Percentiles rank a stretch among this genome's conserved stretches.
These are phyloP conservation scores for Candida xyloterini DNA, from an alignment of 805 yeast species.

Conservation along the genomic window DNA sequence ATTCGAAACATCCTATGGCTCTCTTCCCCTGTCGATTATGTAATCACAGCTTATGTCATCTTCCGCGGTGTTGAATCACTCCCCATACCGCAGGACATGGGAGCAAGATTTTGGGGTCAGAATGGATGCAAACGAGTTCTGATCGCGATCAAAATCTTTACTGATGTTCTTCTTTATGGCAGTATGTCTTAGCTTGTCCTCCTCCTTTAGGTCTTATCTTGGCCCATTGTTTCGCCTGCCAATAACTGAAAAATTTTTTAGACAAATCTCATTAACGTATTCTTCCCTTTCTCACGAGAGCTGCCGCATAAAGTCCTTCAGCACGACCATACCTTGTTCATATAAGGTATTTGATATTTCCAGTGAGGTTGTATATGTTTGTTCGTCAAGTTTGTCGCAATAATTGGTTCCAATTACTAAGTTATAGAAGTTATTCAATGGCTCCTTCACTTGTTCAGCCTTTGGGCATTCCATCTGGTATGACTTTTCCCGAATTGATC, in stretches of 20 bases:
- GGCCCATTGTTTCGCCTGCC: not conserved
- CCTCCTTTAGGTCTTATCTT: not conserved
- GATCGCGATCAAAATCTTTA: no score
- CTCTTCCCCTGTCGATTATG: not conserved
- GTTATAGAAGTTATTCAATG: conserved; percentile 5
- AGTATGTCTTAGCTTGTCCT: not conserved
- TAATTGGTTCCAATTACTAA: not conserved
- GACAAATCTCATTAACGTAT: conserved; percentile 1
- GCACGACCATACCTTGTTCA: conserved; percentile 11
- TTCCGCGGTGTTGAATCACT: conserved; percentile 11
- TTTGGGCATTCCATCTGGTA: not conserved
- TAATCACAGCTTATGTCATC: conserved; percentile 1
- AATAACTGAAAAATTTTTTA: conserved; percentile 3
- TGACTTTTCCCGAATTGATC: not conserved
- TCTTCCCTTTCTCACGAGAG: conserved; percentile 38
- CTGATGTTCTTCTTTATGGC: not conserved
- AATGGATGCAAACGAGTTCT: not conserved
- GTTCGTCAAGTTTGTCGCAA: conserved; percentile 6
- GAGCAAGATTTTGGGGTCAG: not conserved
- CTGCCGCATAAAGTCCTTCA: conserved; percentile 46
- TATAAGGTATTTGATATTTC: conserved; percentile 10
- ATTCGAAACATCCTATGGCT: not conserved
- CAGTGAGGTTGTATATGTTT: conserved; percentile 10
- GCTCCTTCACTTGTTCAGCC: conserved; percentile 3
- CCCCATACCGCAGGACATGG: not conserved